Evolutionary conservation across 148 eudicot species (phyloP).

Genomic region (Nepenthes gracilis): DNA sequence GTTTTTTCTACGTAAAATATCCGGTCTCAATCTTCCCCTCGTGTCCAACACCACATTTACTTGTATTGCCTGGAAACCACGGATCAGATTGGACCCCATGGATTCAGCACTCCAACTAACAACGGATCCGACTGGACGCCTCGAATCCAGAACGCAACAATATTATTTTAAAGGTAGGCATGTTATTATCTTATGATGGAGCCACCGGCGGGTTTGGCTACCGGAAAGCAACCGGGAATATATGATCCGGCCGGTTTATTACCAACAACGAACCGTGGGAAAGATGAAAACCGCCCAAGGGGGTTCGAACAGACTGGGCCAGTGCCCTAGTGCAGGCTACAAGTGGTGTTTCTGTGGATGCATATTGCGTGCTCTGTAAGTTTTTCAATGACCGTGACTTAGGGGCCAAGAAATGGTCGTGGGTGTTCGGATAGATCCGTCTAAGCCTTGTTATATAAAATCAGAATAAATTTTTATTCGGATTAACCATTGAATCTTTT

Average conservation of each 20-base stretch:
- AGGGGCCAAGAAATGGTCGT: slow-evolving; percentile 40
- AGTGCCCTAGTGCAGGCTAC: slow-evolving; percentile 27
- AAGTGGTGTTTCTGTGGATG: slow-evolving; percentile 36
- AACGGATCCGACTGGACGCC: no score
- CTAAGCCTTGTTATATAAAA: no score
- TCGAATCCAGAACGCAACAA: no score
- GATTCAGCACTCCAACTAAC: no score
- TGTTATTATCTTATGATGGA: slow-evolving; percentile 19
- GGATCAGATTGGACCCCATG: no score
- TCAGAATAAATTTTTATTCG: no score
- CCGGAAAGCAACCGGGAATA: slow-evolving; percentile 87
- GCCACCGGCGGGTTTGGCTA: slow-evolving; percentile 43
- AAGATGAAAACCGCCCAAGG: slow-evolving; percentile 48
- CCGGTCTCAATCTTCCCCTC: no score
- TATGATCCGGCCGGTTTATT: slow-evolving; percentile 21
- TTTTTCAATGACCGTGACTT: slow-evolving; percentile 56
- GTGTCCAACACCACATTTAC: no score
- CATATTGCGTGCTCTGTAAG: slow-evolving; percentile 46
- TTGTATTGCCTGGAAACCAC: slow-evolving; percentile 50
- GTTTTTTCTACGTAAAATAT: no score
- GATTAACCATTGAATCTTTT: no score
- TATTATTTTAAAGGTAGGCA: slow-evolving; percentile 41
- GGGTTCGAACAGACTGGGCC: slow-evolving; percentile 80
- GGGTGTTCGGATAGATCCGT: no score
- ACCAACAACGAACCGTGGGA: slow-evolving; percentile 35